phyloP scores from a whole-genome alignment of 805 yeast genomes.

The Kodamaea nitidulidarum region DNA sequence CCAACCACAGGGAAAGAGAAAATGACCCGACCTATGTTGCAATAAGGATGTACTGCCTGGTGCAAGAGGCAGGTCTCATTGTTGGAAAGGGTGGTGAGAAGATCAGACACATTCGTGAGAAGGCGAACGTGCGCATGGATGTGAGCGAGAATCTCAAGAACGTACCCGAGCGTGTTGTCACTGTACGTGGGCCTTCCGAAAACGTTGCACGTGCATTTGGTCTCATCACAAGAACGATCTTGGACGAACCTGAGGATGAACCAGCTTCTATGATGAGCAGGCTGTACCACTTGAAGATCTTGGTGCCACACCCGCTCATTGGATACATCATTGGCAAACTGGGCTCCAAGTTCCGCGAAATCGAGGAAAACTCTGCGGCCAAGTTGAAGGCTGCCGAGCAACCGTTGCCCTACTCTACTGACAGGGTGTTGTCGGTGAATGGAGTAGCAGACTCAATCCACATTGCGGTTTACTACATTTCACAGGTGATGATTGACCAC shows the following conservation, averaged over 20 bases:
- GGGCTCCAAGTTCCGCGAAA: conserved; percentile 71
- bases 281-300: conserved; percentile 53
- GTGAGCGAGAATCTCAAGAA: conserved; percentile 71
- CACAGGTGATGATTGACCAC: conserved; percentile 63
- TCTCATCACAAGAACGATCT: conserved; percentile 59
- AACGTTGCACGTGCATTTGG: conserved; percentile 82
- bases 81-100: conserved; percentile 82
- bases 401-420: conserved; percentile 71
- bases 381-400: conserved; percentile 68
- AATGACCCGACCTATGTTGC: conserved; percentile 61
- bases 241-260: conserved; percentile 62
- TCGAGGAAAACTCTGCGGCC: conserved; percentile 80
- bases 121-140: conserved; percentile 60
- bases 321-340: conserved; percentile 78
- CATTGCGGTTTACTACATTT: conserved; percentile 72
- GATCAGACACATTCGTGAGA: conserved; percentile 59
- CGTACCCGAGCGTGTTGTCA: conserved; percentile 69
- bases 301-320: conserved; percentile 75
- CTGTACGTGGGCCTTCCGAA: conserved; percentile 71
- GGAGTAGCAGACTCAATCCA: conserved; percentile 89
- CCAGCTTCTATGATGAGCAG: conserved; percentile 55
- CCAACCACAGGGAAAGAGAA: conserved; percentile 38
- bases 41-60: conserved; percentile 70
- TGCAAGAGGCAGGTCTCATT: conserved; percentile 68
- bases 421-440: conserved; percentile 60